These are phyloP conservation scores for Albatrellus ellisii DNA, from an alignment of 768 basidiomycete species.

Conservation along the genomic window DNA sequence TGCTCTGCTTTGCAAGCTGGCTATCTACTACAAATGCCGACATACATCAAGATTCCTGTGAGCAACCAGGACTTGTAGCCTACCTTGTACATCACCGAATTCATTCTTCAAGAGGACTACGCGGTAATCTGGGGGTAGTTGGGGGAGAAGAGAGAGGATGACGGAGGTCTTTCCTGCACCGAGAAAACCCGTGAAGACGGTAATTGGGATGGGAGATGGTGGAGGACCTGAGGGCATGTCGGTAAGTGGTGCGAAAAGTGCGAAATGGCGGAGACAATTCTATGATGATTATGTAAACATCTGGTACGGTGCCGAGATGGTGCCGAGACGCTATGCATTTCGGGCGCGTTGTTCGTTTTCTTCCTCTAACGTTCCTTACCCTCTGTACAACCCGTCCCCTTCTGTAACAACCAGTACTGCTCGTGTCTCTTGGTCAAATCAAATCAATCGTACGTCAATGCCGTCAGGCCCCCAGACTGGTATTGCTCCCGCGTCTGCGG, in stretches of 20 bases:
- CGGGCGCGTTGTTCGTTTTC: no score
- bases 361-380: no score
- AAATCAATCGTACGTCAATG: no score
- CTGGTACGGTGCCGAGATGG: no score
- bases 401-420: no score
- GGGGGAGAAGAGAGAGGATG: constrained; percentile 73
- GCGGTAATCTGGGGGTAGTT: constrained; percentile 75
- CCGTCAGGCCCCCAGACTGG: not conserved
- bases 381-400: no score
- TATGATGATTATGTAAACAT: no score
- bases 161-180: constrained; percentile 72
- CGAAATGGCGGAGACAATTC: no score
- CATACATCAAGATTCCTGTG: not conserved
- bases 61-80: not conserved
- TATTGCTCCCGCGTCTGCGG: not conserved
- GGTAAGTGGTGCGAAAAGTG: no score
- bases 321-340: no score
- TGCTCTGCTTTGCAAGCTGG: constrained; percentile 76
- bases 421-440: no score
- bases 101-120: constrained; percentile 93
- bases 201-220: constrained; percentile 54
- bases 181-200: constrained; percentile 92
- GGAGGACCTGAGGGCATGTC: constrained; percentile 1
- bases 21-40: constrained; percentile 60
- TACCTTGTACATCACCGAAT: constrained; percentile 88